Percentiles rank a stretch among this genome's conserved stretches.
These are phyloP conservation scores for Trichoderma citrinoviride DNA, from an alignment of 2,329 filamentous ascomycete species.

Conservation along the genomic window DNA sequence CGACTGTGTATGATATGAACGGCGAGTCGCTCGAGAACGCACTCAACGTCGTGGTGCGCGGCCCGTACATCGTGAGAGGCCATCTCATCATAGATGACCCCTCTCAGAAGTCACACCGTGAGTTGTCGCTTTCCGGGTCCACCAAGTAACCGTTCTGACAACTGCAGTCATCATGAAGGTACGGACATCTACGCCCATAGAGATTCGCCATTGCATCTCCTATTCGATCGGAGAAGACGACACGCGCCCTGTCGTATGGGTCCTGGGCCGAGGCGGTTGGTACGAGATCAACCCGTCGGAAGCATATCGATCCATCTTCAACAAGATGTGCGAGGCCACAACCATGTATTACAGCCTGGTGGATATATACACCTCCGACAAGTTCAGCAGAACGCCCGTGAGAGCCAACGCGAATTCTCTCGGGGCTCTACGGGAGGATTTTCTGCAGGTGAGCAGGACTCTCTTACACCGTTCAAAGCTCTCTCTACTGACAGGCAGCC, in stretches of 20 bases:
- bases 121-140: slow-evolving; percentile 25
- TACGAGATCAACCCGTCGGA: slow-evolving; percentile 62
- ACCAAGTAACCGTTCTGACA: slow-evolving; percentile 22
- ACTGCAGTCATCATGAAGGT: slow-evolving; percentile 36
- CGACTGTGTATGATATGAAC: slow-evolving; percentile 55
- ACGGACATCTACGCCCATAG: slow-evolving; percentile 41
- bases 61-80: slow-evolving; percentile 62
- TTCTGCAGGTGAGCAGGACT: slow-evolving; percentile 27
- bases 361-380: slow-evolving; percentile 49
- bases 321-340: slow-evolving; percentile 61
- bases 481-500: neutral
- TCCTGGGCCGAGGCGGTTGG: slow-evolving; percentile 58
- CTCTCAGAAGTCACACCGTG: slow-evolving; percentile 37
- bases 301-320: slow-evolving; percentile 55
- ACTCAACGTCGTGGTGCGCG: slow-evolving; percentile 56
- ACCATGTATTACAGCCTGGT: slow-evolving; percentile 61
- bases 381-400: slow-evolving; percentile 31
- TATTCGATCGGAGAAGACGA: slow-evolving; percentile 56
- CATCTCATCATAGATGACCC: slow-evolving; percentile 52
- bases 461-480: neutral
- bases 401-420: slow-evolving; percentile 25
- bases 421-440: slow-evolving; percentile 30
- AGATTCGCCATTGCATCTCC: slow-evolving; percentile 48
- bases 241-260: slow-evolving; percentile 61
- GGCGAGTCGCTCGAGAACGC: slow-evolving; percentile 57